A percentile compares a stretch with the other conserved stretches of the same genome.
These are phyloP conservation scores for Colletotrichum sp. DNA, from an alignment of 2,329 filamentous ascomycete species.

Conservation along the genomic window DNA sequence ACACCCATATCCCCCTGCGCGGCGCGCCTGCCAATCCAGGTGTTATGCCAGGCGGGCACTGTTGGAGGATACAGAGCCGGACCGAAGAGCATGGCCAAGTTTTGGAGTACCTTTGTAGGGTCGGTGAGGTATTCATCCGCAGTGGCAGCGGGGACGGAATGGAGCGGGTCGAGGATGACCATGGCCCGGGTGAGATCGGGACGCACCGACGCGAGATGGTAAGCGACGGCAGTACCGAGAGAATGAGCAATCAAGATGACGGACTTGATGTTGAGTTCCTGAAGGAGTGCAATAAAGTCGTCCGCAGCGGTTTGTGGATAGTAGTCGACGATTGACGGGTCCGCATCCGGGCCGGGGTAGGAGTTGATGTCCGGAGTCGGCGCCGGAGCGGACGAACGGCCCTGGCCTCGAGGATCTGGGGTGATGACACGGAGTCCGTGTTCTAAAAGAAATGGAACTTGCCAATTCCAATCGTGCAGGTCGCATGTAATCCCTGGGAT, in stretches of 20 bases:
- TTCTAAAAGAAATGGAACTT: neutral
- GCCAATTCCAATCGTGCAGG: constrained; percentile 7
- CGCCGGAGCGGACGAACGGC: neutral
- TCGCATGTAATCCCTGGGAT: neutral
- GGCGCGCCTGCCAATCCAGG: neutral
- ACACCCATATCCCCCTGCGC: neutral
- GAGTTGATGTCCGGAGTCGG: neutral
- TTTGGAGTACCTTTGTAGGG: neutral
- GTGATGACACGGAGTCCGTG: constrained; percentile 3
- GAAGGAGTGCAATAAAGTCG: neutral
- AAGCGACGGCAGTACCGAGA: neutral
- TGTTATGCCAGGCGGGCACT: constrained; percentile 2
- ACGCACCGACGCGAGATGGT: neutral
- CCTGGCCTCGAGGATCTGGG: neutral
- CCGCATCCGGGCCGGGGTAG: neutral
- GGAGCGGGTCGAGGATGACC: constrained; percentile 1
- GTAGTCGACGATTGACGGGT: neutral
- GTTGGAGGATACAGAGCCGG: neutral
- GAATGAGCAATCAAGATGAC: neutral
- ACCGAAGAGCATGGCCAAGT: neutral
- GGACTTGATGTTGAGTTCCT: neutral
- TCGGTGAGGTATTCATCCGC: neutral
- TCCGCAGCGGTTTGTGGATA: constrained; percentile 9
- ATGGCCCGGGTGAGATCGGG: neutral
- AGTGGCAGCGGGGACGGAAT: neutral